Evolutionary conservation across 2,329 filamentous ascomycete genomes (phyloP).

Genomic region (Colletotrichum chrysophilum): DNA sequence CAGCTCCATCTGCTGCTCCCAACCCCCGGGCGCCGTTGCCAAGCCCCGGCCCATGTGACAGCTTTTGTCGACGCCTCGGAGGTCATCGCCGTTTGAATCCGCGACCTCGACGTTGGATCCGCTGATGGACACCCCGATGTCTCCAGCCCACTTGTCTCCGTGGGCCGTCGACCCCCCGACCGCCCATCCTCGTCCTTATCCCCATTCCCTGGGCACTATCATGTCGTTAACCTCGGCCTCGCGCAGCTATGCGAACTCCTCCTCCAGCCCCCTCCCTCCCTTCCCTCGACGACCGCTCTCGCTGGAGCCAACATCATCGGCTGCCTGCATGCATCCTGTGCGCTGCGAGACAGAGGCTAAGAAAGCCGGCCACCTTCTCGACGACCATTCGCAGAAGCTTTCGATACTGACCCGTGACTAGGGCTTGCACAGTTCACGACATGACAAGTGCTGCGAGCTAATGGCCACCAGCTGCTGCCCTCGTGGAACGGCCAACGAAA

Average conservation of each 20-base stretch:
- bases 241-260: not conserved
- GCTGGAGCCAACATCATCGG: not conserved
- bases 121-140: not conserved
- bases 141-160: constrained; percentile 1
- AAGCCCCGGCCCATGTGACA: constrained; percentile 5
- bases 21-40: constrained; percentile 8
- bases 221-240: not conserved
- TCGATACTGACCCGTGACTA: constrained; percentile 1
- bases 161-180: not conserved
- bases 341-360: not conserved
- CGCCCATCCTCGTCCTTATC: not conserved
- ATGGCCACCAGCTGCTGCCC: not conserved
- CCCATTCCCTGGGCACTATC: not conserved
- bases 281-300: not conserved
- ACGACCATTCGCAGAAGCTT: not conserved
- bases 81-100: not conserved
- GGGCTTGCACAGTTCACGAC: constrained; percentile 7
- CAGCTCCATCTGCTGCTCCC: not conserved
- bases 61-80: not conserved
- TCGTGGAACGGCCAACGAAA: constrained; percentile 2
- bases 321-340: constrained; percentile 1
- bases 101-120: not conserved
- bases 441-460: constrained; percentile 16
- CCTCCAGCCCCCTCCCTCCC: not conserved
- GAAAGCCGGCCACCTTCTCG: not conserved